Evolutionary conservation across 306 rosid species (phyloP), one percentile per base, ranked within the genome.

Genomic region (Spatholobus suberectus): DNA sequence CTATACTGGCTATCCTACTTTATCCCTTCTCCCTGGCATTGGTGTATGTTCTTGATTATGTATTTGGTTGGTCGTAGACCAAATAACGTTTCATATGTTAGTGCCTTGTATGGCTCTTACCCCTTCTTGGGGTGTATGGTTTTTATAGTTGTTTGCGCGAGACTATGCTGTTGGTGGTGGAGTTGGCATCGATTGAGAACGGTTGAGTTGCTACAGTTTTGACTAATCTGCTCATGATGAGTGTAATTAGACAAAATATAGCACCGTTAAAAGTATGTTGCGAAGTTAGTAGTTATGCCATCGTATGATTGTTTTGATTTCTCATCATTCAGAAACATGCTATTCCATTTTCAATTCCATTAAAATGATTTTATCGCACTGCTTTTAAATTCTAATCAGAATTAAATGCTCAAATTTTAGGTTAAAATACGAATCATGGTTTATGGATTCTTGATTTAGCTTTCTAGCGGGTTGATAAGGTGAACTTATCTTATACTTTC

Each of bases 31-130:
- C 99, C 5, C 85, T 96, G 62, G 94, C 89, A 44, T 85, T 96
- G 82, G 91, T 96, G 1, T 94, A 94, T 84, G 95, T 96, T 84
- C 97, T 96, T 82, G 98, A 96, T 86, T 96, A 88, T 82, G 86
- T 81, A 23, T 91, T 90, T 34, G 97, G 97, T 57, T 94, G 98
- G 97, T 92, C 98, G 1, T 92, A 92, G 91, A 55, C 79, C 37
- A 41, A 6, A 7, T 18, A 1, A 21, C 41, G 82, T 55, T 49
- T 55, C 34, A 9, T 47, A 5, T 7, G 1, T 24, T 38, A 23
- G 23, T 73, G 73, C 58, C 20, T 62, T 76, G 27, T 14, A 21
- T 32, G 79, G 34, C 6, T 72, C 40, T 80, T 43, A 12, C 34
- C 29, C 29, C 40, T 32, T 72, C 58, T 43, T 81, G 43, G 73